Conservation (phyloP, 2,329 filamentous ascomycete species). For the Apiospora phragmitis region DNA sequence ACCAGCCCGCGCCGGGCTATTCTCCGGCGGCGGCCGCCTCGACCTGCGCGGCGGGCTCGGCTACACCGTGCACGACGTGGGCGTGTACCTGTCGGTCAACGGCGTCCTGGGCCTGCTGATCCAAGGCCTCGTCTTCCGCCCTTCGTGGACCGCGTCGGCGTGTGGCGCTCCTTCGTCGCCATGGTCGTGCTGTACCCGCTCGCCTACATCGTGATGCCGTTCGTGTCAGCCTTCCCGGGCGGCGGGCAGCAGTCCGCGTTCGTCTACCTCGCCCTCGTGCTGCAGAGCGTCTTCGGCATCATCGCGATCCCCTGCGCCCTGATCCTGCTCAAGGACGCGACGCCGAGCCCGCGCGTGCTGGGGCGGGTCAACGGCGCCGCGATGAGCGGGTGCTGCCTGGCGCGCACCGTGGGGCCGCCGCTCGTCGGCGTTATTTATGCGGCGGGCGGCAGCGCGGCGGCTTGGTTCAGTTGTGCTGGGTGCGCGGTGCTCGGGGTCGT, state of each 20-base stretch:
- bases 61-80: slow-evolving; percentile 65
- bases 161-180: slow-evolving; percentile 66
- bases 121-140: slow-evolving; percentile 69
- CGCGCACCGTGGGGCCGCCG: slow-evolving; percentile 69
- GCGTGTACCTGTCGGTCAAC: slow-evolving; percentile 68
- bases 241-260: slow-evolving; percentile 53
- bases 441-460: slow-evolving; percentile 48
- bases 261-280: slow-evolving; percentile 64
- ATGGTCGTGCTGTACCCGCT: slow-evolving; percentile 67
- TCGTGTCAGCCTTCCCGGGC: slow-evolving; percentile 58
- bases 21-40: slow-evolving; percentile 26
- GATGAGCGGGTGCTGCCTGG: slow-evolving; percentile 70
- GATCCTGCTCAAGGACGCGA: slow-evolving; percentile 72
- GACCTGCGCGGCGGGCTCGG: slow-evolving; percentile 63
- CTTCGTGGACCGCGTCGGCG: slow-evolving; percentile 62
- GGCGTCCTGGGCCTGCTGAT: slow-evolving; percentile 72
- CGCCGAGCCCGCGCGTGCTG: slow-evolving; percentile 60
- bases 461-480: slow-evolving; percentile 40
- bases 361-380: slow-evolving; percentile 73
- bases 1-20: slow-evolving; percentile 29
- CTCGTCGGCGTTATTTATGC: slow-evolving; percentile 69
- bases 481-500: slow-evolving; percentile 29
- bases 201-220: slow-evolving; percentile 69
- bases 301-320: slow-evolving; percentile 68
- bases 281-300: slow-evolving; percentile 69